Base-by-base conservation (phyloP, 352 stramenopile species). In the Globisporangium apiculatum region DNA sequence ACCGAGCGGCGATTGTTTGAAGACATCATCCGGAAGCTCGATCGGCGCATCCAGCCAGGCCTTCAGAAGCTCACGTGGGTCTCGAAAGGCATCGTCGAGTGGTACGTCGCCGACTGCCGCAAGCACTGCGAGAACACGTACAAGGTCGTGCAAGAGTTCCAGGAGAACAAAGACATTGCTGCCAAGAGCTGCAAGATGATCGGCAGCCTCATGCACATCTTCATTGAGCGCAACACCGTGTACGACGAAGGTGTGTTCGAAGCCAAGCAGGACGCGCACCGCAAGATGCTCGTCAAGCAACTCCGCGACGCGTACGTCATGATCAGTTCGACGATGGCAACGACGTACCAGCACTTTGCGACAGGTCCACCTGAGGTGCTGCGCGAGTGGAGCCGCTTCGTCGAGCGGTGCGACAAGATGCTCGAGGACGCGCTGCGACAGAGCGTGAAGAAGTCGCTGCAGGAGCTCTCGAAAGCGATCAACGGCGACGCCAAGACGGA, bases 241-340 rank as follows among this genome's bases (percentile, higher is more conserved):
- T 97, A 98, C 62, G 89, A 97, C 53, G 88, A 97, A 50, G 86
- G 84, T 7, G 87, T 96, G 17, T 98, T 98, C 50, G 91, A 96
- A 58, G 77, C 75, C 10, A 96, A 96, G 57, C 94, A 98, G 55
- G 84, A 87, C 6, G 71, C 79, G n/a, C 91, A 98, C 56, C 85
- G 87, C n/a, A 79, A 90, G 43, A 72, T 75, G 3, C 88, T 92
- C 47, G 86, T 94, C 35, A 81, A 78, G 50, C 83, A 90, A 43
- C 52, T 90, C 7, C 75, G 90, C 3, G 73, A 86, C 8, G 79
- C 86, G 5, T 92, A 96, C 61, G 62, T 92, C 38, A 85, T 64
- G 5, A 97, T 98, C 56, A 89, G 77, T 46, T 82, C 73, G 18
- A 97, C 88, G 5, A 95, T 98, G 82, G 67, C 79, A 7, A 75